Conservation (phyloP, 2,329 filamentous ascomycete species). For the Penicillium thymicola region DNA sequence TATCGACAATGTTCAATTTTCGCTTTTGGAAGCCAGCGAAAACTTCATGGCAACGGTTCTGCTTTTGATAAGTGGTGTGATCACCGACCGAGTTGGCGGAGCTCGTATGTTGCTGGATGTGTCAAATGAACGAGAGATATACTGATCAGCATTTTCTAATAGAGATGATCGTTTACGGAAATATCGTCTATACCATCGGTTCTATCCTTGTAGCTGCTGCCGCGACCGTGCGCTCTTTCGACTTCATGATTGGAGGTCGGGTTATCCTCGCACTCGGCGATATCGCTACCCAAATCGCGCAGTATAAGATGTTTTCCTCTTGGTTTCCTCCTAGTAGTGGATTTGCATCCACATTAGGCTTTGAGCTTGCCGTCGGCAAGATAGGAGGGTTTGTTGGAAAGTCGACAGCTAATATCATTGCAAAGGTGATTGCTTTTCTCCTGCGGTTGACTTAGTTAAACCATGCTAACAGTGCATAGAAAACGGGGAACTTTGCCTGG, state of each 20-base stretch:
- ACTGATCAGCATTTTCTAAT: not conserved
- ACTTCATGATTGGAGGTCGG: constrained; percentile 59
- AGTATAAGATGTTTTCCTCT: constrained; percentile 63
- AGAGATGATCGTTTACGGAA: constrained; percentile 59
- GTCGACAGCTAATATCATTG: constrained; percentile 58
- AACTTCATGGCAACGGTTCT: constrained; percentile 60
- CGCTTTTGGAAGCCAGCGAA: constrained; percentile 58
- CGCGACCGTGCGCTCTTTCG: constrained; percentile 54
- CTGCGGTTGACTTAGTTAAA: too few species aligned
- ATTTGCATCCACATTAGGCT: constrained; percentile 59
- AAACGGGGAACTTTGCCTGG: constrained; percentile 60
- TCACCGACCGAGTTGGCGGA: constrained; percentile 59
- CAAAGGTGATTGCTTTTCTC: constrained; percentile 32
- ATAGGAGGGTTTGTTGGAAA: constrained; percentile 61
- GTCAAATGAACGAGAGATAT: not conserved
- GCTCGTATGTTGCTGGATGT: constrained; percentile 40
- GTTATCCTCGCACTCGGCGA: constrained; percentile 59
- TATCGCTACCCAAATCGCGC: constrained; percentile 61
- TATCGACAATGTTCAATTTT: constrained; percentile 60
- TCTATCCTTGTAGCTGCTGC: constrained; percentile 59
- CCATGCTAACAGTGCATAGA: constrained; percentile 29
- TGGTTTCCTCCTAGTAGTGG: constrained; percentile 62
- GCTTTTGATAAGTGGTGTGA: constrained; percentile 53
- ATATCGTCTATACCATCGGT: constrained; percentile 57
- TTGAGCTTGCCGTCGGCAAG: constrained; percentile 60